phyloP scores from a whole-genome alignment of 441 rosid species.

The Breynia disticha region DNA sequence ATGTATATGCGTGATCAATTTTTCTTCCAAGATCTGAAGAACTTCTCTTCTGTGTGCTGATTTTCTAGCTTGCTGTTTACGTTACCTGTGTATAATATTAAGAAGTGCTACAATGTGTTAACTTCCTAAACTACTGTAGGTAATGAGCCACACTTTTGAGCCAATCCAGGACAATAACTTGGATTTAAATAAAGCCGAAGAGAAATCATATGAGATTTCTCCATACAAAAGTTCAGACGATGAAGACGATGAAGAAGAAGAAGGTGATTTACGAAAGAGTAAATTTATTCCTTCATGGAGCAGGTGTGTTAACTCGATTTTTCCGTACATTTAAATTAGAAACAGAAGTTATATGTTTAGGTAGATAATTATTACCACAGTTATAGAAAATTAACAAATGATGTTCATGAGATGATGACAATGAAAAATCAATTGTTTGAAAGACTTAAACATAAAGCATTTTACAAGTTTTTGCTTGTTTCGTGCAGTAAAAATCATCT shows the following conservation, averaged over 20 bases:
- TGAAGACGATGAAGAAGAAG: slow-evolving; percentile 64
- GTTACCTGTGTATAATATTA: no score
- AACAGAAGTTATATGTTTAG: no score
- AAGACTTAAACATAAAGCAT: background rate
- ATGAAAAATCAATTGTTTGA: background rate
- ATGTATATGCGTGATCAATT: no score
- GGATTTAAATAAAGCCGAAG: slow-evolving; percentile 20
- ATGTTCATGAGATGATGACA: background rate
- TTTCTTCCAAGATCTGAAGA: no score
- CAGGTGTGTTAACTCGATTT: slow-evolving; percentile 37
- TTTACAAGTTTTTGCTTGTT: background rate
- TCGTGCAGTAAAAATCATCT: slow-evolving; percentile 49
- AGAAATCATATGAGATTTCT: slow-evolving; percentile 76
- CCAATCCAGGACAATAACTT: slow-evolving; percentile 16
- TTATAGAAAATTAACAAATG: background rate
- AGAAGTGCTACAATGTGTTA: background rate
- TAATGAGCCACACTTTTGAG: slow-evolving; percentile 18
- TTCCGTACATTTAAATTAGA: background rate
- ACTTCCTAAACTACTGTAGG: slow-evolving; percentile 28
- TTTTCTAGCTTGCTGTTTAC: no score
- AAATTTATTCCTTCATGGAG: slow-evolving; percentile 88
- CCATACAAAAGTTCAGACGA: slow-evolving; percentile 90
- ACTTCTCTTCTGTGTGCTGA: no score
- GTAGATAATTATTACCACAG: no score
- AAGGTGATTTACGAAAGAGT: slow-evolving; percentile 28